Conservation (phyloP, 2,329 filamentous ascomycete species). For the Pseudogymnoascus destructans region DNA sequence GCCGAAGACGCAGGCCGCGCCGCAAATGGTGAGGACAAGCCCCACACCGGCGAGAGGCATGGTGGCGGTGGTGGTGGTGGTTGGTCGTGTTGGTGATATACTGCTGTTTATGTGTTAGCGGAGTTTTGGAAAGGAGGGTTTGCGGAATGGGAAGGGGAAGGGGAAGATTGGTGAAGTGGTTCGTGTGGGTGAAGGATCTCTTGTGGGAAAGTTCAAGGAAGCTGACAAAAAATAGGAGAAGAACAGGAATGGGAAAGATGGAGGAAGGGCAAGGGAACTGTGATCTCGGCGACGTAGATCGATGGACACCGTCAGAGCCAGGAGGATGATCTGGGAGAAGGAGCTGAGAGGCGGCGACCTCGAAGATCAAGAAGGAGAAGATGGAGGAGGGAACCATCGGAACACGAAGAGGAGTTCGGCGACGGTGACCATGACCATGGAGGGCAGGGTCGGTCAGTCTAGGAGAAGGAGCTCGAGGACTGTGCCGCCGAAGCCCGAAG, state of each 20-base stretch:
- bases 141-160: neutral
- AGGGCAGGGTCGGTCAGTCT: neutral
- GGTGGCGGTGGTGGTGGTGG: neutral
- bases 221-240: neutral
- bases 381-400: neutral
- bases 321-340: too few species aligned
- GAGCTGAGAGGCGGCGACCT: neutral
- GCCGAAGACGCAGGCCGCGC: neutral
- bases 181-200: neutral
- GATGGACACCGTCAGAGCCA: neutral
- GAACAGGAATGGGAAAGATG: neutral
- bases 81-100: neutral
- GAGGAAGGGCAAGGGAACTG: neutral
- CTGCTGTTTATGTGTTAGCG: neutral
- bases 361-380: neutral
- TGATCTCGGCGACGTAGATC: neutral
- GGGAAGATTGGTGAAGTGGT: neutral
- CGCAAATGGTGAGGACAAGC: neutral
- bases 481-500: neutral
- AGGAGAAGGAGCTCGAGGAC: neutral
- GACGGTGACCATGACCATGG: neutral
- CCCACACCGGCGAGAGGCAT: neutral
- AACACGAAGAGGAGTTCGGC: neutral
- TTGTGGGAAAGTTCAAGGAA: neutral
- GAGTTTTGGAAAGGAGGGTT: neutral